A percentile compares a stretch with the other conserved stretches of the same genome.
These are phyloP conservation scores for Malassezia equina DNA, from an alignment of 1,284 basidiomycete species.

Conservation along the genomic window DNA sequence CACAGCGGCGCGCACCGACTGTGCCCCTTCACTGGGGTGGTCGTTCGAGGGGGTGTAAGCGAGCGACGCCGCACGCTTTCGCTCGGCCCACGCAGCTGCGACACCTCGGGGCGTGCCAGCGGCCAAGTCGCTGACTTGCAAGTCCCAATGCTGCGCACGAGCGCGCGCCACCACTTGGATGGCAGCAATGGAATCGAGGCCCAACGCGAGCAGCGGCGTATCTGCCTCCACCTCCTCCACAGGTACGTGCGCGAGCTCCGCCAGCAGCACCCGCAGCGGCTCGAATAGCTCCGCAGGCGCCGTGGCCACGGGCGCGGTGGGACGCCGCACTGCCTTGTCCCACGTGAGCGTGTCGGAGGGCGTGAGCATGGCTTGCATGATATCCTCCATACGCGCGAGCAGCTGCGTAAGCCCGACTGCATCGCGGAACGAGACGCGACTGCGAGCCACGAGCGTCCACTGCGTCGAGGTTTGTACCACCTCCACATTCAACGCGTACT, in stretches of 20 bases:
- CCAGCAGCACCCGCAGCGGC: conserved; percentile 18
- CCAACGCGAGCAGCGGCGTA: conserved; percentile 27
- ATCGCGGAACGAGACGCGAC: conserved; percentile 18
- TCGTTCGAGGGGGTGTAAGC: neutral
- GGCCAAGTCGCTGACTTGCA: conserved; percentile 30
- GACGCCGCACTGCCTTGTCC: no score
- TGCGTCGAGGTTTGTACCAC: conserved; percentile 23
- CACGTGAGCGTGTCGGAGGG: no score
- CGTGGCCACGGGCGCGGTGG: neutral
- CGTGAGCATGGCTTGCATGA: conserved; percentile 2
- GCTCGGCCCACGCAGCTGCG: neutral
- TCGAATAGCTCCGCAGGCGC: conserved; percentile 3
- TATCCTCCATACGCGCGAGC: conserved; percentile 17
- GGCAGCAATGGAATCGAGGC: conserved; percentile 41
- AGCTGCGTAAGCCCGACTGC: conserved; percentile 8
- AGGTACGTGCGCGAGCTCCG: conserved; percentile 18
- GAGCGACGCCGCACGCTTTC: neutral
- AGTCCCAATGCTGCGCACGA: conserved; percentile 20
- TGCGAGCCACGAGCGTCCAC: conserved; percentile 23
- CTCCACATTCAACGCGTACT: conserved; percentile 38
- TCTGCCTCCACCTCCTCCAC: conserved; percentile 15
- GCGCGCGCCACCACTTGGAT: conserved; percentile 35
- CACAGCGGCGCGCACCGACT: neutral
- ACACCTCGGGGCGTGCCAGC: conserved; percentile 24
- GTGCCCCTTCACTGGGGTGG: neutral